Base-by-base conservation (phyloP, 1,139 yeast species). In the Eremothecium coryli region DNA sequence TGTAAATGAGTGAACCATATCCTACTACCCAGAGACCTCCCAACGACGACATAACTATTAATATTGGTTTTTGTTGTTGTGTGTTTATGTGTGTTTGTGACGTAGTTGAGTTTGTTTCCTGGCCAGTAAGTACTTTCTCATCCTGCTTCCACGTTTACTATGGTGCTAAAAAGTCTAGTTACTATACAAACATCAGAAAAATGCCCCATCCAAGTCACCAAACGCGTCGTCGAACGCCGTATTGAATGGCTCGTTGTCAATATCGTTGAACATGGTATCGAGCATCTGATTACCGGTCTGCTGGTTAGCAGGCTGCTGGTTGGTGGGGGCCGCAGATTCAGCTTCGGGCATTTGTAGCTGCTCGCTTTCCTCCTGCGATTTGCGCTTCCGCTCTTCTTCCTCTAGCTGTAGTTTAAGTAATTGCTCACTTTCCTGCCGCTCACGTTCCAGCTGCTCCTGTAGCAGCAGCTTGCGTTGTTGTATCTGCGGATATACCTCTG, bases 1-100 rank as follows among this genome's bases (percentile, higher is more conserved):
- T 88, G 67, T 81, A 88, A 17, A 88, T 76, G 36, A 88, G 64
- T 1, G 95, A 82, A 1, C 97, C 97, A 52, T 88, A 88, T 3
- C 96, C 96, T 17, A 86, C 77, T 12, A 88, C 70, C 94, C 95
- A 86, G 45, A 77, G 37, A 0, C 70, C 72, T 64, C 56, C 34
- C 5, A 16, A 12, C 10, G 14, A 12, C 7, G 22, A 8, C 22
- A 20, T 20, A 8, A 20, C 10, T 20, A 8, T 7, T 10, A 8
- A 20, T 8, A 20, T 20, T 20, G 7, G 22, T 20, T 20, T 20
- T 8, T 20, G 22, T 20, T 20, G 7, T n/a, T n/a, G n/a, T n/a
- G n/a, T n/a, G n/a, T n/a, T n/a, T n/a, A n/a, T n/a, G n/a, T n/a
- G n/a, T n/a, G n/a, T n/a, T n/a, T n/a, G n/a, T n/a, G n/a, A n/a